phyloP scores from a whole-genome alignment of 1,139 yeast genomes.

The Taiozyma sp. region DNA sequence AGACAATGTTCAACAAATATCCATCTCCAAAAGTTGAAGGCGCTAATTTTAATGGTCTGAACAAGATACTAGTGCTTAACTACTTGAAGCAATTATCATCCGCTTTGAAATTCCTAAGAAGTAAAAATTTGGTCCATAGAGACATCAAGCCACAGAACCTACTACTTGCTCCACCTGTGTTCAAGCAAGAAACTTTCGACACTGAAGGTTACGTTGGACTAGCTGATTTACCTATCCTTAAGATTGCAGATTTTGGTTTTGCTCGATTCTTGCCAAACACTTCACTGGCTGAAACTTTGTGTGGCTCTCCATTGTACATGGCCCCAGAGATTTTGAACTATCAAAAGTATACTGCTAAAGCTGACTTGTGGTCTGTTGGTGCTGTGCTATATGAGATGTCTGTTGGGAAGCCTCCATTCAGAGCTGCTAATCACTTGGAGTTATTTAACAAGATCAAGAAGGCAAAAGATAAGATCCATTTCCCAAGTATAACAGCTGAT shows the following conservation, averaged over 20 bases:
- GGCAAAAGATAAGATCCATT: conserved; percentile 69
- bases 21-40: conserved; percentile 55
- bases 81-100: conserved; percentile 83
- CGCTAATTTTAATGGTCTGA: conserved; percentile 67
- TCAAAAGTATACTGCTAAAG: conserved; percentile 95
- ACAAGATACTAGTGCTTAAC: conserved; percentile 74
- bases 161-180: conserved; percentile 70
- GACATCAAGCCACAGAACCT: conserved; percentile 94
- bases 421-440: conserved; percentile 90
- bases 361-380: conserved; percentile 97
- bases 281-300: conserved; percentile 91
- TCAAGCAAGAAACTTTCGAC: conserved; percentile 55
- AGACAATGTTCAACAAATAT: conserved; percentile 69
- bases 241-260: conserved; percentile 96
- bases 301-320: conserved; percentile 97
- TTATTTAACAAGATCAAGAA: conserved; percentile 79
- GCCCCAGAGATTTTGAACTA: conserved; percentile 95
- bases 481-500: conserved; percentile 48
- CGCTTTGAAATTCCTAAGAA: conserved; percentile 77
- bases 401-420: conserved; percentile 92
- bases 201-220: conserved; percentile 62
- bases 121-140: conserved; percentile 83
- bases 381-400: conserved; percentile 94
- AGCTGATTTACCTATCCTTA: conserved; percentile 85
- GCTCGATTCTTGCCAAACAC: conserved; percentile 92